Conservation (phyloP, 768 basidiomycete species). For the Bullera alba region DNA sequence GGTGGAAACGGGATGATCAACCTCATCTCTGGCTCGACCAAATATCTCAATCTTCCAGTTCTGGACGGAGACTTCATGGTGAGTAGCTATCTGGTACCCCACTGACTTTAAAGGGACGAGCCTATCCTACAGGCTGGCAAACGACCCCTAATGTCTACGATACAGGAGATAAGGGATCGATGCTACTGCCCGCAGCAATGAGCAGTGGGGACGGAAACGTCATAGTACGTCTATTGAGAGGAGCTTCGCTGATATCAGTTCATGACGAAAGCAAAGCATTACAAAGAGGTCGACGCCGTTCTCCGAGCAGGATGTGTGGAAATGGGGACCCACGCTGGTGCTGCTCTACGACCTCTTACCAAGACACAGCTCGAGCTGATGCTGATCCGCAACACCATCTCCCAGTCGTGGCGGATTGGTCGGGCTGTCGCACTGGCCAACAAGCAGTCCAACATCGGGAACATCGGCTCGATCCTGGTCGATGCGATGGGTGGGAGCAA, state of each 20-base stretch:
- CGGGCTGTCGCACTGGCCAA: slow-evolving; percentile 49
- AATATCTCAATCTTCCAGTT: slow-evolving; percentile 22
- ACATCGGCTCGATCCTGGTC: slow-evolving; percentile 47
- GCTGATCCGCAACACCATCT: slow-evolving; percentile 53
- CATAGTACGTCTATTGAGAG: slow-evolving; percentile 33
- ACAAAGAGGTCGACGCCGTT: slow-evolving; percentile 50
- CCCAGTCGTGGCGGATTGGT: slow-evolving; percentile 60
- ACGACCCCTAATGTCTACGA: slow-evolving; percentile 33
- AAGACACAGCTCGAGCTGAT: slow-evolving; percentile 46
- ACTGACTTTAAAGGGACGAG: slow-evolving; percentile 20
- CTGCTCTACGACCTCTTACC: slow-evolving; percentile 49
- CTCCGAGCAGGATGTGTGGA: slow-evolving; percentile 53
- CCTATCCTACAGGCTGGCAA: slow-evolving; percentile 43
- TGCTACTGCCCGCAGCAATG: slow-evolving; percentile 46
- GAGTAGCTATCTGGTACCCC: not conserved
- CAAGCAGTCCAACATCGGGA: slow-evolving; percentile 13
- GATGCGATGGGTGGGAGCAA: slow-evolving; percentile 23
- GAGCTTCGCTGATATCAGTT: slow-evolving; percentile 5
- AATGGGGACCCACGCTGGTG: slow-evolving; percentile 54
- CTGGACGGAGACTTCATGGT: slow-evolving; percentile 36
- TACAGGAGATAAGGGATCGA: slow-evolving; percentile 10
- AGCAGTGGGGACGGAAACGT: slow-evolving; percentile 48
- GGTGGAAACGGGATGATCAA: slow-evolving; percentile 48
- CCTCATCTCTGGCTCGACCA: slow-evolving; percentile 25
- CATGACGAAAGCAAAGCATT: slow-evolving; percentile 51